Conservation (phyloP, 306 rosid species). For the Citrullus amarus region DNA sequence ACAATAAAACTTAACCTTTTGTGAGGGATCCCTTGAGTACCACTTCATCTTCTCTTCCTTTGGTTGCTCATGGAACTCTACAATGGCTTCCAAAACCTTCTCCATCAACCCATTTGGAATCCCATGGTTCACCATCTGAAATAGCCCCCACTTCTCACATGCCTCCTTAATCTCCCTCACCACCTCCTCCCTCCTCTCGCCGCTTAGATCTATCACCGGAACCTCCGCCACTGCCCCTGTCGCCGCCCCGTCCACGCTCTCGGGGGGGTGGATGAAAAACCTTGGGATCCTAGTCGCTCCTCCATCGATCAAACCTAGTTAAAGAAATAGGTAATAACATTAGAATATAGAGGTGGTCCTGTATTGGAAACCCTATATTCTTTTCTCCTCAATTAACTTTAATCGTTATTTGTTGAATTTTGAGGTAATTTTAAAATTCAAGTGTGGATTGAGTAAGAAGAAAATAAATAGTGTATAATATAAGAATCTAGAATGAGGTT, state of each 20-base stretch:
- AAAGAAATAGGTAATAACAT: not conserved
- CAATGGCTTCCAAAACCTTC: slow-evolving; percentile 25
- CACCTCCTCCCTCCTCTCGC: too few species aligned
- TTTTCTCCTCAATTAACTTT: too few species aligned
- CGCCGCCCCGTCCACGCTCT: not conserved
- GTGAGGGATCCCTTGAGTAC: slow-evolving; percentile 53
- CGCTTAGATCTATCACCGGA: slow-evolving; percentile 15
- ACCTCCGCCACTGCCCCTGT: slow-evolving; percentile 11
- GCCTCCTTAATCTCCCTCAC: slow-evolving; percentile 17
- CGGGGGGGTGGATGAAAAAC: slow-evolving; percentile 45
- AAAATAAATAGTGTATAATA: too few species aligned
- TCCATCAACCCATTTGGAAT: slow-evolving; percentile 40
- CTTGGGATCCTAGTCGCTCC: slow-evolving; percentile 47
- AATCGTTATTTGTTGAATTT: too few species aligned
- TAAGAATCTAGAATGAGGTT: too few species aligned
- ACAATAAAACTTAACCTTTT: slow-evolving; percentile 42
- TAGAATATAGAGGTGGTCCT: too few species aligned
- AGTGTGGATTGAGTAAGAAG: not conserved
- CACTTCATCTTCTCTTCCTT: slow-evolving; percentile 49
- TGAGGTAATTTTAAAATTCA: not conserved
- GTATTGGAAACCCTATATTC: too few species aligned
- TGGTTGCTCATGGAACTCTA: slow-evolving; percentile 53
- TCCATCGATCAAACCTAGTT: slow-evolving; percentile 38
- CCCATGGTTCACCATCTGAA: slow-evolving; percentile 68
- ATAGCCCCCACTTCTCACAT: slow-evolving; percentile 61